These are phyloP conservation scores for Gonapodya prolifera DNA, from an alignment of 192 early-diverging fungal genomes.

Conservation along the genomic window DNA sequence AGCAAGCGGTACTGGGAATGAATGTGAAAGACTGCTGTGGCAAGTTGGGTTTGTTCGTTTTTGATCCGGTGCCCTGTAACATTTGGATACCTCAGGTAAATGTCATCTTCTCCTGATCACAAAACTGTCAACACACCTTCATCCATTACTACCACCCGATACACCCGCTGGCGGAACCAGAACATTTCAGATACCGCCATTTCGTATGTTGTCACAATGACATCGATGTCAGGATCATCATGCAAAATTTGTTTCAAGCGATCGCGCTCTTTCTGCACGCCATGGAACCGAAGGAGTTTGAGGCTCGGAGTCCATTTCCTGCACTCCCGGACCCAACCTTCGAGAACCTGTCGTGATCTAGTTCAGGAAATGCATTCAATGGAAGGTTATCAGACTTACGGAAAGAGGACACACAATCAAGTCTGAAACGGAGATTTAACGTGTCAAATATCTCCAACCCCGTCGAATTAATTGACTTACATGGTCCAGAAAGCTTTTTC, in stretches of 20 bases:
- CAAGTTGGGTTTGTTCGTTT: conserved; percentile 2
- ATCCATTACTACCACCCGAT: not conserved
- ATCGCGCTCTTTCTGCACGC: not conserved
- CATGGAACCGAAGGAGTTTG: not conserved
- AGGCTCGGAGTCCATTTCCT: not conserved
- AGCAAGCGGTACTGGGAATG: conserved; percentile 5
- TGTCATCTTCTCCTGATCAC: not conserved
- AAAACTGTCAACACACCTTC: conserved; percentile 5
- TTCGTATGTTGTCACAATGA: conserved; percentile 4
- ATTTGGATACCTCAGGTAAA: not conserved
- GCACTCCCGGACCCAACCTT: not conserved
- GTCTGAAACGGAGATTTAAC: not conserved
- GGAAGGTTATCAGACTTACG: not conserved
- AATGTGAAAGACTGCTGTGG: not conserved
- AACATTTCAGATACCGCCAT: not conserved
- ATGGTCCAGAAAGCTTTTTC: not conserved
- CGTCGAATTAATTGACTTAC: too few relatives aligned
- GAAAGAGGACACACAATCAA: not conserved
- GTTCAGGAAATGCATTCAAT: not conserved
- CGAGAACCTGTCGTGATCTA: not conserved
- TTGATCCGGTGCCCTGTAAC: not conserved
- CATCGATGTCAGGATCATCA: not conserved
- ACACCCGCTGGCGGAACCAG: not conserved
- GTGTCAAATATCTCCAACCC: too few relatives aligned
- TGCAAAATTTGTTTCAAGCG: not conserved